These are phyloP conservation scores for Serendipita sp. DNA, from an alignment of 768 basidiomycete species.

Conservation along the genomic window DNA sequence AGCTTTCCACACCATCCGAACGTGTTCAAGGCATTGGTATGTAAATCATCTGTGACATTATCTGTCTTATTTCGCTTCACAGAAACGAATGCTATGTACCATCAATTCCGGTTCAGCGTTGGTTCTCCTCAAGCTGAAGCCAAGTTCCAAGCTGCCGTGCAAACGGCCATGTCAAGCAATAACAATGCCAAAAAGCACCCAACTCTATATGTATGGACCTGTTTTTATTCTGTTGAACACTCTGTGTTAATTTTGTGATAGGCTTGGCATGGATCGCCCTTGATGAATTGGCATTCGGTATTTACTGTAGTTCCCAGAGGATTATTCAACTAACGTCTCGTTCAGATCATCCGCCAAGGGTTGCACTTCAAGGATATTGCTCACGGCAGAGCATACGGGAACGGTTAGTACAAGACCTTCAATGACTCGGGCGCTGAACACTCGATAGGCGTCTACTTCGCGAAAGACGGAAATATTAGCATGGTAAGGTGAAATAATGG, in stretches of 20 bases:
- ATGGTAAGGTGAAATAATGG: conserved; percentile 17
- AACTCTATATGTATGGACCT: conserved; percentile 18
- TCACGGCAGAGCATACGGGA: conserved; percentile 46
- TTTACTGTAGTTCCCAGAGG: conserved; percentile 9
- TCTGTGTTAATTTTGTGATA: conserved; percentile 14
- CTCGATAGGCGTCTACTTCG: conserved; percentile 48
- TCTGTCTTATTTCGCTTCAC: background rate
- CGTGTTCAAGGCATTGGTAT: conserved; percentile 37
- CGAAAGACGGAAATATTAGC: conserved; percentile 38
- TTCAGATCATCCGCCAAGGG: conserved; percentile 54
- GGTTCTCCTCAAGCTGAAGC: conserved; percentile 60
- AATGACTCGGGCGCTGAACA: background rate
- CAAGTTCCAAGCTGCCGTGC: conserved; percentile 35
- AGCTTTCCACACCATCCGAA: conserved; percentile 39
- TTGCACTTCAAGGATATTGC: conserved; percentile 42
- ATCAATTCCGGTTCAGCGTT: conserved; percentile 55
- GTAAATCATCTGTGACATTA: background rate
- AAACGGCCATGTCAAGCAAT: conserved; percentile 23
- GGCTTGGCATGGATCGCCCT: conserved; percentile 55
- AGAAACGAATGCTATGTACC: conserved; percentile 29
- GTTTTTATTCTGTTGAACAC: conserved; percentile 29
- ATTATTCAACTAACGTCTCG: background rate
- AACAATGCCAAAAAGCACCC: conserved; percentile 29
- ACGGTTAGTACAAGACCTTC: conserved; percentile 27
- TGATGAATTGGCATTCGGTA: conserved; percentile 59